Percentiles rank a stretch among this genome's conserved stretches.
These are phyloP conservation scores for Penicillium longicatenatum DNA, from an alignment of 495 filamentous ascomycete species.

Conservation along the genomic window DNA sequence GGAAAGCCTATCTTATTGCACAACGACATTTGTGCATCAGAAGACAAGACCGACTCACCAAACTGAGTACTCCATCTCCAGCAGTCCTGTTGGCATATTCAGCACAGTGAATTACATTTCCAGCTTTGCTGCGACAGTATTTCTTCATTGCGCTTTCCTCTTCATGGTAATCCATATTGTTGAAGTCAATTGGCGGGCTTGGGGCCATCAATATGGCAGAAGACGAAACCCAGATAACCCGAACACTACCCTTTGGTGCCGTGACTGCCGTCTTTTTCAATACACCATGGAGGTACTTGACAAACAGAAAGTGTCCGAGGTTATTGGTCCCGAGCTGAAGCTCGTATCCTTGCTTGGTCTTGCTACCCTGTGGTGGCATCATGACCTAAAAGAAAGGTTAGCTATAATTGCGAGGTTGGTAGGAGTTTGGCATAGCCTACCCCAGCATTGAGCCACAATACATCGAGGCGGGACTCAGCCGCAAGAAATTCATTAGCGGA, in stretches of 20 bases:
- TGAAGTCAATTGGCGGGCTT: not conserved
- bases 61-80: not conserved
- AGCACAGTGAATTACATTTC: not conserved
- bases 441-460: slow-evolving; percentile 60
- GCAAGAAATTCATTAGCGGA: slow-evolving; percentile 42
- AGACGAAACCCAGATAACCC: slow-evolving; percentile 5
- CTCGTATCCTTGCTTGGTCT: slow-evolving; percentile 3
- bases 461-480: slow-evolving; percentile 47
- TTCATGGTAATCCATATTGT: not conserved
- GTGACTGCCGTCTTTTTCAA: not conserved
- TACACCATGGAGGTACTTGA: not conserved
- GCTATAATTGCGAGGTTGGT: not conserved
- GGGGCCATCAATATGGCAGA: not conserved
- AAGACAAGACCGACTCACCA: not conserved
- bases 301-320: slow-evolving; percentile 6
- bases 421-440: slow-evolving; percentile 21
- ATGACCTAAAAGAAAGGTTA: not conserved
- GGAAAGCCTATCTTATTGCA: too few relatives aligned
- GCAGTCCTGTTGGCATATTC: slow-evolving; percentile 3
- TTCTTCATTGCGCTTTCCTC: slow-evolving; percentile 1
- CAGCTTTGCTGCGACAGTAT: slow-evolving; percentile 3
- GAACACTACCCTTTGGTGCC: not conserved
- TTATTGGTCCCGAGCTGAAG: slow-evolving; percentile 7
- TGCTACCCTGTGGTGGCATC: slow-evolving; percentile 2
- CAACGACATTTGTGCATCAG: not conserved